Conservation (phyloP, 2,329 filamentous ascomycete genomes). For the Aspergillus sp. region DNA sequence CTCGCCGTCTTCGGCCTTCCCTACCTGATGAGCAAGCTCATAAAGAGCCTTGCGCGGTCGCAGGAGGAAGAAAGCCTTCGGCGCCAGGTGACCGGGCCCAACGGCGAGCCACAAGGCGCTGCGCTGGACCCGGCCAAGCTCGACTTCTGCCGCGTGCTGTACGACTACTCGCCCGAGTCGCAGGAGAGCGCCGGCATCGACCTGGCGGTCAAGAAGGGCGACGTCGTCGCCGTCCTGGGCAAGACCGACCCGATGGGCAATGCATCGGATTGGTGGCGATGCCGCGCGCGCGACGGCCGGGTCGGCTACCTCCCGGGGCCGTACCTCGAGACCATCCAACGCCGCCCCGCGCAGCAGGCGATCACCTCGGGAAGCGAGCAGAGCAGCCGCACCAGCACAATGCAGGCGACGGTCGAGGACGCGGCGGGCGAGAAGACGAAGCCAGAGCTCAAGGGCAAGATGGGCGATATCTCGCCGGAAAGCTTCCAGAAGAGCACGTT, state of each 20-base stretch:
- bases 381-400: conserved; percentile 45
- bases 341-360: conserved; percentile 38
- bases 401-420: conserved; percentile 30
- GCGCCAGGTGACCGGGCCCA: conserved; percentile 45
- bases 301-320: conserved; percentile 87
- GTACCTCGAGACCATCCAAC: conserved; percentile 70
- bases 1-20: conserved; percentile 89
- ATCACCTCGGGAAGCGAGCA: conserved; percentile 33
- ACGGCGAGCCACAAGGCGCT: conserved; percentile 34
- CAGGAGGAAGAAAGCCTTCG: conserved; percentile 64
- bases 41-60: conserved; percentile 69
- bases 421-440: conserved; percentile 27
- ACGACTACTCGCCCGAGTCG: conserved; percentile 81
- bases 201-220: conserved; percentile 84
- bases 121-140: conserved; percentile 79
- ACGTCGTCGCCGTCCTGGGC: conserved; percentile 85
- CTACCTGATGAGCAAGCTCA: conserved; percentile 94
- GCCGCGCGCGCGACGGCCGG: conserved; percentile 76
- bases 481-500: conserved; percentile 64
- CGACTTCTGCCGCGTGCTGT: conserved; percentile 90
- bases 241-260: conserved; percentile 89
- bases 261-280: conserved; percentile 94
- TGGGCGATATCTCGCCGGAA: conserved; percentile 56
- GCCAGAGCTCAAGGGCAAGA: conserved; percentile 48
- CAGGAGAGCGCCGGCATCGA: conserved; percentile 62